Conservation (phyloP, 768 basidiomycete genomes). For the Kwoniella heveanensis region DNA sequence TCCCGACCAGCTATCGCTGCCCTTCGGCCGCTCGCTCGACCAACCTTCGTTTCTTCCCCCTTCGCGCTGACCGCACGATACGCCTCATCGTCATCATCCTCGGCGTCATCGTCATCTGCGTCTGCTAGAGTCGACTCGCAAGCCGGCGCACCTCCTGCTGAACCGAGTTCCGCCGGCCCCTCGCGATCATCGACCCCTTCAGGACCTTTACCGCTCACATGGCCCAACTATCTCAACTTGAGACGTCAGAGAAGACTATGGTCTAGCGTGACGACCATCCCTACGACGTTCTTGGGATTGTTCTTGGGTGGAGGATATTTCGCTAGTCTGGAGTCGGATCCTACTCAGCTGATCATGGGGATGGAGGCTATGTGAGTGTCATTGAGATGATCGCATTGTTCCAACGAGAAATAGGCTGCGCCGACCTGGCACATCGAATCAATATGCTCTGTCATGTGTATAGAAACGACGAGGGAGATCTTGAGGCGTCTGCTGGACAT, state of each 20-base stretch:
- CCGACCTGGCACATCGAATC: too few relatives aligned
- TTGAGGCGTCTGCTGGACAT: too few relatives aligned
- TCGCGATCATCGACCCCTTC: conserved; percentile 24
- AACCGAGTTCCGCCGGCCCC: conserved; percentile 18
- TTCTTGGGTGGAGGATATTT: conserved; percentile 50
- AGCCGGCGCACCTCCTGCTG: neutral
- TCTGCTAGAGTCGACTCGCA: neutral
- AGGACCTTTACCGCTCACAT: conserved; percentile 43
- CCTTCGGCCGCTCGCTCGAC: conserved; percentile 4
- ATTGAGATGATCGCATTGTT: too few relatives aligned
- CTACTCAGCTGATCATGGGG: conserved; percentile 53
- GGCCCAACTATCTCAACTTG: conserved; percentile 52
- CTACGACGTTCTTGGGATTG: conserved; percentile 48
- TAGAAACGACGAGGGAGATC: too few relatives aligned
- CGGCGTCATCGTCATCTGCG: neutral
- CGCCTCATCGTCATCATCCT: conserved; percentile 16
- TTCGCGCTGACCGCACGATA: conserved; percentile 6
- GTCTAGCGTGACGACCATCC: conserved; percentile 48
- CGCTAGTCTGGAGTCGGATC: conserved; percentile 52
- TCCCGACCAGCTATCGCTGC: neutral
- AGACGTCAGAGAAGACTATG: conserved; percentile 44
- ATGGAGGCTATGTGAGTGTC: conserved; percentile 54
- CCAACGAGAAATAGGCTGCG: too few relatives aligned
- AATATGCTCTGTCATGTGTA: too few relatives aligned
- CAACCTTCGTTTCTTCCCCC: neutral